Conservation (phyloP, 768 basidiomycete genomes). For the Suillus discolor region DNA sequence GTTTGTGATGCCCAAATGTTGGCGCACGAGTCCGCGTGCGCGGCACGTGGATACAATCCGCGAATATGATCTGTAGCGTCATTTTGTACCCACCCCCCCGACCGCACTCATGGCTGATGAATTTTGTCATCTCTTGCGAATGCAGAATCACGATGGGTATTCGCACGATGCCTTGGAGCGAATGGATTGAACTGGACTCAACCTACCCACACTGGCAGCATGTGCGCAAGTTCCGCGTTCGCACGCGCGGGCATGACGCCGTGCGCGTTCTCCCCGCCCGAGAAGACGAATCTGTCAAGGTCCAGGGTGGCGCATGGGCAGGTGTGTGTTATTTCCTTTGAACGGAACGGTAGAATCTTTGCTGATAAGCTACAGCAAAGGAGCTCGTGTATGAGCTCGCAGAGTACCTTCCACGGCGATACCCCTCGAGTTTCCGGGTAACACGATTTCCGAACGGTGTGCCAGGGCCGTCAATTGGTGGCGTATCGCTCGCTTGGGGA, state of each 20-base stretch:
- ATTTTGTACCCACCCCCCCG: background rate
- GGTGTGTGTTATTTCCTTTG: constrained; percentile 19
- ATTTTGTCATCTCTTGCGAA: background rate
- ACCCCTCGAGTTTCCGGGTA: constrained; percentile 58
- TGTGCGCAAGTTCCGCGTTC: constrained; percentile 59
- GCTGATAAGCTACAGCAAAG: constrained; percentile 43
- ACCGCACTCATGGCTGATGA: background rate
- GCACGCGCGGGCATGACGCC: constrained; percentile 48
- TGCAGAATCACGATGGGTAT: constrained; percentile 70
- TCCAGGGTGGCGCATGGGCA: constrained; percentile 34
- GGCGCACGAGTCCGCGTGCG: background rate
- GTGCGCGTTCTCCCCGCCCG: constrained; percentile 46
- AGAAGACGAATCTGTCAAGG: constrained; percentile 41
- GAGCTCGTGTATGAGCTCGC: constrained; percentile 71
- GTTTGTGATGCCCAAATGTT: background rate
- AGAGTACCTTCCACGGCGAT: constrained; percentile 65
- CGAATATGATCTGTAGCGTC: too few relatives aligned
- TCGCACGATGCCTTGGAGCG: constrained; percentile 64
- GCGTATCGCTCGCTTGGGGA: constrained; percentile 38
- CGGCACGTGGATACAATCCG: background rate
- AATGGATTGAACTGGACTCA: constrained; percentile 76
- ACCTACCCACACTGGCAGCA: constrained; percentile 55
- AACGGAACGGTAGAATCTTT: background rate
- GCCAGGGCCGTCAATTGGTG: constrained; percentile 20
- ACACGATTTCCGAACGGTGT: constrained; percentile 34